Base-by-base conservation (phyloP, 139 green algal species). In the Chlamydomonas sp. region DNA sequence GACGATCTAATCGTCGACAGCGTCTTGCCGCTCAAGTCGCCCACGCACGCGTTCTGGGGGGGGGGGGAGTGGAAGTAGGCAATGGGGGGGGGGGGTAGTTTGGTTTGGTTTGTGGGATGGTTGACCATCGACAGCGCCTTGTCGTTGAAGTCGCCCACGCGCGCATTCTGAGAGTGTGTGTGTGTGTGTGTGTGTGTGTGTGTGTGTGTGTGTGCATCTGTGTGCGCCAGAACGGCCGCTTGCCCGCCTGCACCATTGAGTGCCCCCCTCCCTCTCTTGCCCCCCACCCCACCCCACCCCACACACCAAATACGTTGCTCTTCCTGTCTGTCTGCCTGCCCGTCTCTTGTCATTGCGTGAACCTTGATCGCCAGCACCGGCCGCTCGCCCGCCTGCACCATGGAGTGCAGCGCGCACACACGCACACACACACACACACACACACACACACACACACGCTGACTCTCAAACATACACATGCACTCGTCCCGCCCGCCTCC, bases 101-200 rank as follows among this genome's bases (percentile, higher is more conserved):
- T 13, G 43, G 43, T 3, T 98, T 37, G 0, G 48, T 62, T 35
- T 74, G 90, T 33, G 77, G 20, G 43, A 54, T 34, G 86, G 50
- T 63, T 76, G 30, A 92, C 39, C 2, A 89, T 92, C 65, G 77
- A 85, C 35, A 99, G 76, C 33, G 76, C 95, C 67, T 89, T 92
- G 66, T 95, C 95, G 66, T 95, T 94, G 83, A 92, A 99, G 65
- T 98, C 93, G 0, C 95, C 94, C 5, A 99, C 81, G 2, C 90
- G 76, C 0, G 76, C 85, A 10, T 50, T 78, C 83, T 66, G 43
- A 54, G 43, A 54, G 43, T 96, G 96, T 13, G 43, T 54, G 43
- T 54, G 43, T 54, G 43, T 54, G 43, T 54, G 43, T 13, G 43
- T 54, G 13, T 54, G 43, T n/a, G n/a, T n/a, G n/a, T n/a, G n/a